A percentile compares a stretch with the other conserved stretches of the same genome.
These are phyloP conservation scores for Batrachochytrium dendrobatidis DNA, from an alignment of 371 early-diverging fungal species.

Conservation along the genomic window DNA sequence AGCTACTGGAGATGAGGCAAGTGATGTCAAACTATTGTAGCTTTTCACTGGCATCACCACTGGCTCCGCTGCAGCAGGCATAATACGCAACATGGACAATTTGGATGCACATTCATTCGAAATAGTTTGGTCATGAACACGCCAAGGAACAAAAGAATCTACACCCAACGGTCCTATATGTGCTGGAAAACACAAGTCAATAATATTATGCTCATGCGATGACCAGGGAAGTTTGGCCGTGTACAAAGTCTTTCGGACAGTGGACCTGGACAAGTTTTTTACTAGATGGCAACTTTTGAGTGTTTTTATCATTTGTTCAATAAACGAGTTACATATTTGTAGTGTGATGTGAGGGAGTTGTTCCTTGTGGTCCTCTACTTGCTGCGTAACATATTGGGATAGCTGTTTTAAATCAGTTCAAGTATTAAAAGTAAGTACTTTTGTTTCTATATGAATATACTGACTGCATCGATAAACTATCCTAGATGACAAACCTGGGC, in stretches of 20 bases:
- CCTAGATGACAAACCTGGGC: background rate
- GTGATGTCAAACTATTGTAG: too few relatives aligned
- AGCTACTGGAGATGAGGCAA: too few relatives aligned
- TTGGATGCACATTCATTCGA: too few relatives aligned
- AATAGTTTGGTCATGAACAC: too few relatives aligned
- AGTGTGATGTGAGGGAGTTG: background rate
- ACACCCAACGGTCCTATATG: background rate
- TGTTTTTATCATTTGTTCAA: background rate
- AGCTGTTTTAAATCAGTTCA: background rate
- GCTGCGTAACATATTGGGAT: background rate
- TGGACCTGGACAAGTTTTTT: background rate
- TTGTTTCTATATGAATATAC: background rate
- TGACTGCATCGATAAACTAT: background rate
- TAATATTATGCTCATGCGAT: background rate
- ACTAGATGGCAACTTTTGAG: background rate
- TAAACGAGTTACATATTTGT: background rate
- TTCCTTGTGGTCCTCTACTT: background rate
- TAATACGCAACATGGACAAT: too few relatives aligned
- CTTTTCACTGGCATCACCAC: too few relatives aligned
- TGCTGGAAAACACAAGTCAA: conserved; percentile 4
- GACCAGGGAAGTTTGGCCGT: background rate
- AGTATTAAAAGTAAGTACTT: background rate
- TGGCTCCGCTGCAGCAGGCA: too few relatives aligned
- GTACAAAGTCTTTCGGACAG: background rate
- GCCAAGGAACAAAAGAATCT: background rate